These are phyloP conservation scores for Pythium chondricola DNA, from an alignment of 352 stramenopile genomes.

Conservation along the genomic window DNA sequence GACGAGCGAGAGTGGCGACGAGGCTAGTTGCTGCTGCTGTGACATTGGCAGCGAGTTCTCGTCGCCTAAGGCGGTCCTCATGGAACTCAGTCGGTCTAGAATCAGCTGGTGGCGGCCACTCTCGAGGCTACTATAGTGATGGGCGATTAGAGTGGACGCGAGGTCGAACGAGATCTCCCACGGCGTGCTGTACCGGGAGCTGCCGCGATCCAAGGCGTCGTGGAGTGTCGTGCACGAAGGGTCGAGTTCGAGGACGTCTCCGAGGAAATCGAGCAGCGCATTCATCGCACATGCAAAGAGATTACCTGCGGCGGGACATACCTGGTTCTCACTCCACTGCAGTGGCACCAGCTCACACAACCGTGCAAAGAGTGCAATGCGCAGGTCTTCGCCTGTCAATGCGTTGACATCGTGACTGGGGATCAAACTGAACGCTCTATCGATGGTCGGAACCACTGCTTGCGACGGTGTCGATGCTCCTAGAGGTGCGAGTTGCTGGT, in stretches of 20 bases:
- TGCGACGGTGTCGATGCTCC: neutral
- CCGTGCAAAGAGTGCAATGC: conserved; percentile 46
- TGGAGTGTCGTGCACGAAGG: conserved; percentile 22
- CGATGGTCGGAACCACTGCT: neutral
- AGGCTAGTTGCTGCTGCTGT: neutral
- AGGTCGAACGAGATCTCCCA: conserved; percentile 32
- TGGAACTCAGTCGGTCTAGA: neutral
- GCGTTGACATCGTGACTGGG: neutral
- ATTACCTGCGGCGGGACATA: conserved; percentile 24
- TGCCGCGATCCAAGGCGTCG: conserved; percentile 22
- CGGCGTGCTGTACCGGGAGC: neutral
- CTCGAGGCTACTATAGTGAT: conserved; percentile 35
- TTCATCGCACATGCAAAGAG: conserved; percentile 34
- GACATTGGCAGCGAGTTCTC: neutral
- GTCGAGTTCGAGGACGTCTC: conserved; percentile 63
- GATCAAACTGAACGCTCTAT: conserved; percentile 2
- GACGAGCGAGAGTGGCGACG: conserved; percentile 5
- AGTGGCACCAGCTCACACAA: conserved; percentile 56
- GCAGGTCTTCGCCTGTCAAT: conserved; percentile 28
- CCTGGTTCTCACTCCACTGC: conserved; percentile 5
- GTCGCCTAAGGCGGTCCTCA: neutral
- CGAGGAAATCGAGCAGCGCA: conserved; percentile 46
- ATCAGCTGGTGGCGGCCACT: conserved; percentile 5
- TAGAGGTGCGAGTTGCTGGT: conserved; percentile 5
- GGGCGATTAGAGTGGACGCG: conserved; percentile 25